Conservation (phyloP, 2,329 filamentous ascomycete genomes). For the Diaporthe nobilis region DNA sequence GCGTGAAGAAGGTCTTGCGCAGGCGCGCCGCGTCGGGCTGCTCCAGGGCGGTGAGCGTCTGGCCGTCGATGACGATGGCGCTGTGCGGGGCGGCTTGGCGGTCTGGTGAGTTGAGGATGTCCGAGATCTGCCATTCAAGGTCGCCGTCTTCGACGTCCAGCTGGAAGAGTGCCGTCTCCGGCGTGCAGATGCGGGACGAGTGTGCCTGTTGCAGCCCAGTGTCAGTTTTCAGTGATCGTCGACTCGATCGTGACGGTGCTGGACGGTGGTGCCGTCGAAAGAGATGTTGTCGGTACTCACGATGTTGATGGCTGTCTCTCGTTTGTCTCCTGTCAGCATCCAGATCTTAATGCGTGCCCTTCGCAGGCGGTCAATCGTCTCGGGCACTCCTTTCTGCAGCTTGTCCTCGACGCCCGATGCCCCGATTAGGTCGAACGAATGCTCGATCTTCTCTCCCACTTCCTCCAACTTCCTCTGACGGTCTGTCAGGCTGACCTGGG, state of each 20-base stretch:
- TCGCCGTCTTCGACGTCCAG: conserved; percentile 76
- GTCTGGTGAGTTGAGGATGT: conserved; percentile 75
- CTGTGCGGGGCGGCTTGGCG: conserved; percentile 76
- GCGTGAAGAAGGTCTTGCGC: conserved; percentile 76
- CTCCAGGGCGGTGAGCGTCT: conserved; percentile 49
- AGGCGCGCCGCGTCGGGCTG: conserved; percentile 46
- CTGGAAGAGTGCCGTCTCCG: conserved; percentile 83
- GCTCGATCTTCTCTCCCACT: conserved; percentile 84
- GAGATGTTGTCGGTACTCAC: conserved; percentile 49
- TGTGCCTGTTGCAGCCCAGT: conserved; percentile 64
- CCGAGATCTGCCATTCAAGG: conserved; percentile 75
- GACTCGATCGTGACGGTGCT: neutral
- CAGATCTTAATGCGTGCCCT: conserved; percentile 90
- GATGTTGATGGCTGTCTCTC: conserved; percentile 90
- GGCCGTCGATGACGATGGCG: conserved; percentile 89
- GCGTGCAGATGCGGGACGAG: conserved; percentile 76
- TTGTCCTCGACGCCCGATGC: conserved; percentile 94
- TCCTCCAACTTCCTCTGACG: conserved; percentile 83
- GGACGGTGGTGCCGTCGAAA: neutral
- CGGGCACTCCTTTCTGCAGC: conserved; percentile 86
- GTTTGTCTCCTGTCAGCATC: conserved; percentile 93
- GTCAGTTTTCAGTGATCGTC: neutral
- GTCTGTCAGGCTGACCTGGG: conserved; percentile 82
- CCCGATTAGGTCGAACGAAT: conserved; percentile 82
- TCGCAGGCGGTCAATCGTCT: conserved; percentile 86